Evolutionary conservation across 148 eudicot genomes (phyloP).

Genomic region (Agrostemma githago): DNA sequence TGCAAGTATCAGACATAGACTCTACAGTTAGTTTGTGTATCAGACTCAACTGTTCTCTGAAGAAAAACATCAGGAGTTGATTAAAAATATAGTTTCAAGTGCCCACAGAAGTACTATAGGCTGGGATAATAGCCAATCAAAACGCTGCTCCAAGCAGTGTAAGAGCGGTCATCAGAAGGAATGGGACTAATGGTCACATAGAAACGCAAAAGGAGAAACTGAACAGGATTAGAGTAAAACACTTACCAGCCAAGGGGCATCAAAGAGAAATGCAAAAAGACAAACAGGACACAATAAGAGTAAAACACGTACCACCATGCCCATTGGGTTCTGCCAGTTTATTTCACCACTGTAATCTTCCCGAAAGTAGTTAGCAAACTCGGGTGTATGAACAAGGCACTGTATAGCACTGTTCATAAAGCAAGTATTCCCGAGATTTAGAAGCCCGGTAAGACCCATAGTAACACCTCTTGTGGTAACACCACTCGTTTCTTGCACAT

Average conservation of each 20-base stretch:
- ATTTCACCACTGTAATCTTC: slow-evolving; percentile 89
- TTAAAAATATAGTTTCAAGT: background rate
- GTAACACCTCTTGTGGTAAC: slow-evolving; percentile 86
- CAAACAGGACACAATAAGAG: background rate
- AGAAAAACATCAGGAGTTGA: background rate
- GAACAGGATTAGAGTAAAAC: no score
- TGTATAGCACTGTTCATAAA: slow-evolving; percentile 98
- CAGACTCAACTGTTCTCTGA: background rate
- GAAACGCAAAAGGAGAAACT: background rate
- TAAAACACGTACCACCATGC: slow-evolving; percentile 81
- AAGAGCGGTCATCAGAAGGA: background rate
- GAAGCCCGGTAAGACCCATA: slow-evolving; percentile 80
- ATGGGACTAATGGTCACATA: background rate
- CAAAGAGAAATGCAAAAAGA: background rate
- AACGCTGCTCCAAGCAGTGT: slow-evolving; percentile 12
- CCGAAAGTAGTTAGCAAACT: slow-evolving; percentile 77
- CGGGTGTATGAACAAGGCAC: slow-evolving; percentile 98
- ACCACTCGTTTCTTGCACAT: slow-evolving; percentile 53
- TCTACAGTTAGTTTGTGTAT: background rate
- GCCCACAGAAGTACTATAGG: background rate
- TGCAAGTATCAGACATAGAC: background rate
- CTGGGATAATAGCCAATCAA: background rate
- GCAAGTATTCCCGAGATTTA: slow-evolving; percentile 96
- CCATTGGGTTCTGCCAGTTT: slow-evolving; percentile 86
- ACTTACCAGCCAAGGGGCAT: no score